Percentiles rank a stretch among this genome's conserved stretches.
phyloP scores from a whole-genome alignment of 2,329 filamentous ascomycete genomes.

The Fusarium zealandicum region DNA sequence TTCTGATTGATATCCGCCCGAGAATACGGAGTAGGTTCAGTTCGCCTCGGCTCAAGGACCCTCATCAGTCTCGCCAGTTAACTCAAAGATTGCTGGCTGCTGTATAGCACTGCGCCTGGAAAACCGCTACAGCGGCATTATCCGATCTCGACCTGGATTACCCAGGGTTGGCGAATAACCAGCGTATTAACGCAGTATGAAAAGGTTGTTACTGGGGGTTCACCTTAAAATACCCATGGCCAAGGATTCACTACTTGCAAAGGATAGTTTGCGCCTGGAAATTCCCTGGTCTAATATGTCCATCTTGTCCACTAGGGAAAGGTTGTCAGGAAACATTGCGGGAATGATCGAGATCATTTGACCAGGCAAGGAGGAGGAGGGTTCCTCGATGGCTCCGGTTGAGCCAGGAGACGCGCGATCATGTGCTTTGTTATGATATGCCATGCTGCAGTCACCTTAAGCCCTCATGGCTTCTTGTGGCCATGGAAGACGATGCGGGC shows the following conservation, averaged over 20 bases:
- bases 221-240: too few species aligned
- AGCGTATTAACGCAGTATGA: too few species aligned
- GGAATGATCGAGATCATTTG: slow-evolving; percentile 8
- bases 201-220: neutral
- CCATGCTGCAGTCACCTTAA: neutral
- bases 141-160: neutral
- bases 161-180: neutral
- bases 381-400: neutral
- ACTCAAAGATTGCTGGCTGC: too few species aligned
- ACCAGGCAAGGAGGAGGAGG: slow-evolving; percentile 1
- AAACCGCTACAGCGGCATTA: too few species aligned
- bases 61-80: slow-evolving; percentile 4
- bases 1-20: slow-evolving; percentile 27
- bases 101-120: too few species aligned
- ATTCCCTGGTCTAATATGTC: neutral
- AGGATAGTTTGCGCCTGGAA: too few species aligned
- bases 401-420: too few species aligned
- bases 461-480: neutral
- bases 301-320: neutral
- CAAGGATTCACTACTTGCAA: too few species aligned
- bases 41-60: slow-evolving; percentile 24
- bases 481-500: too few species aligned
- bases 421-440: too few species aligned
- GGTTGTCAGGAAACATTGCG: slow-evolving; percentile 8
- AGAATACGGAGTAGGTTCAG: slow-evolving; percentile 24